Base-by-base conservation (phyloP, 805 yeast genomes). In the Hanseniaspora nectarophila region DNA sequence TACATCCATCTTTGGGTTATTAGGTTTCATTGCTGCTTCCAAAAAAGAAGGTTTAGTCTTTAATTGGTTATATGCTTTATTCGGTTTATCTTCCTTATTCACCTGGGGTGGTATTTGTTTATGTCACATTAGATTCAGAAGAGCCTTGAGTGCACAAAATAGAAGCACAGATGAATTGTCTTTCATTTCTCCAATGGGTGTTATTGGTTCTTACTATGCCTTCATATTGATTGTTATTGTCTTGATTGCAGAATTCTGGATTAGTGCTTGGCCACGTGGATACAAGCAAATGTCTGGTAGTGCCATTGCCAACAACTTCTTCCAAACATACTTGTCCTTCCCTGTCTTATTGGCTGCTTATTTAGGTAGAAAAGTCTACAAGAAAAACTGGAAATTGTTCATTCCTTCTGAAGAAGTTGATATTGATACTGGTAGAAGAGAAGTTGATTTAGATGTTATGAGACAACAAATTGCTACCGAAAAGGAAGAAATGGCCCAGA, bases 201-300 rank as follows among this genome's bases (percentile, higher is more conserved):
- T 80, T 31, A 68, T 64, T 58, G 94, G 94, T 45, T 81, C 94
- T 1, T 64, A 62, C 55, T 75, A 75, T 62, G 94, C 92, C 53
- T 60, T 77, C 16, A 52, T 67, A 24, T 66, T 87, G 61, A 80
- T 80, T 63, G 39, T 74, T 28, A 64, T 81, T 54, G 80, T 86
- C 57, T 70, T 86, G 54, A 68, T 77, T 54, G 86, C 88, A 28
- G 89, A 85, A 68, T 84, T 86, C 72, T 86, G 90, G 86, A 73
- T 82, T 55, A 89, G 90, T 6, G 68, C 83, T 42, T 85, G 73
- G 73, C 95, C 95, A 53, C 61, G 77, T 44, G 78, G 78, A 13
- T 70, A 55, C 5, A 43, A 65, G 10, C 77, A 82, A 47, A 71
- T 68, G 62, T 81, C 84, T 9, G 13, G 26, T 6, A 39, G 28